Base-by-base conservation (phyloP, 306 rosid species). In the Ziziphus jujuba region DNA sequence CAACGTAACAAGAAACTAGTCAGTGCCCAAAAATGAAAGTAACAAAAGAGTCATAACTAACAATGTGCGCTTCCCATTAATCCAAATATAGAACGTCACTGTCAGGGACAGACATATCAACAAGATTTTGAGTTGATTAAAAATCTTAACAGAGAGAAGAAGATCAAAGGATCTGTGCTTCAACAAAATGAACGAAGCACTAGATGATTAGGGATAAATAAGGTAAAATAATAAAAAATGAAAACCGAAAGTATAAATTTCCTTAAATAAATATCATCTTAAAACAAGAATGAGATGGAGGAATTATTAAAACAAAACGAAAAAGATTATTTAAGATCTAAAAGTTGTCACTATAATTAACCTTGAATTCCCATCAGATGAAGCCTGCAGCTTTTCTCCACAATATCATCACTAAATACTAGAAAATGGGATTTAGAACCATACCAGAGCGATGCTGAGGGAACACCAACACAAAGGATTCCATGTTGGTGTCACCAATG, bases 401-500 rank as follows among this genome's bases (percentile, higher is more conserved):
- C 69, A 75, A 68, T 72, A 72, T 72, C 76, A 75, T 66, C 57
- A 77, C 82, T 84, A 72, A 68, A 81, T 81, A 80, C 87, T 82
- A 82, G 71, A 81, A 83, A 72, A 61, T 74, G 82, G 85, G 87
- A 83, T 86, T 84, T 78, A 93, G 97, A 87, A 90, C 89, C 96
- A 88, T 93, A 93, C 98, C 97, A 84, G 89, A 71, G 86, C 72
- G 65, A 82, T 49, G 96, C 82, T 84, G 92, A 78, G 83, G 87
- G 80, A 86, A 86, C 91, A 92, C 97, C 96, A 92, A 92, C 98
- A 92, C 76, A 83, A 84, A 76, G 75, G 73, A 84, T 81, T 79
- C 86, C 81, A 82, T 87, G 91, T 86, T 90, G 87, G 93, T 90
- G 93, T 85, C 83, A 92, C 98, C 75, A 87, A 78, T 69, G 80